These are phyloP conservation scores for Starmerella sp. DNA, from an alignment of 805 yeast species.

Conservation along the genomic window DNA sequence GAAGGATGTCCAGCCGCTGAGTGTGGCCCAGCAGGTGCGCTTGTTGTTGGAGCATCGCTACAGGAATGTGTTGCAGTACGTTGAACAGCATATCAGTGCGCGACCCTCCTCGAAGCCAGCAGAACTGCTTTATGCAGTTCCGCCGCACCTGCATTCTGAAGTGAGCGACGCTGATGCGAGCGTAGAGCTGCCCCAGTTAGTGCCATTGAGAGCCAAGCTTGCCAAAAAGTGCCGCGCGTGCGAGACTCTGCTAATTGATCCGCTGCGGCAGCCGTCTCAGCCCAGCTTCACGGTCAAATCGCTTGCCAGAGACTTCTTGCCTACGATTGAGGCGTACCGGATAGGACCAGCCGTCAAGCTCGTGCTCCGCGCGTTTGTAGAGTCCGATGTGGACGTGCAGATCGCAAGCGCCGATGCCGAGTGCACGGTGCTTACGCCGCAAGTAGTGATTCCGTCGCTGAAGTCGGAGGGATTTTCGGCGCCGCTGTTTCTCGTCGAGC, in stretches of 20 bases:
- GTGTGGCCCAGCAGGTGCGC: background rate
- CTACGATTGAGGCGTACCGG: constrained; percentile 14
- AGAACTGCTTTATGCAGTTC: background rate
- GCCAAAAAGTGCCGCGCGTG: constrained; percentile 28
- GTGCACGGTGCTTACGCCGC: constrained; percentile 9
- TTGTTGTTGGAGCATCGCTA: constrained; percentile 3
- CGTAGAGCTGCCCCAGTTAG: constrained; percentile 22
- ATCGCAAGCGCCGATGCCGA: constrained; percentile 14
- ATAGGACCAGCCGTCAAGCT: constrained; percentile 5
- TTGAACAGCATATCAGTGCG: background rate
- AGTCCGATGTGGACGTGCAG: constrained; percentile 7
- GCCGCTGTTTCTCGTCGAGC: constrained; percentile 22
- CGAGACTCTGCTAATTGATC: constrained; percentile 27
- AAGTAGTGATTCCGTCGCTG: constrained; percentile 21
- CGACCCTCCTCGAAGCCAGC: background rate
- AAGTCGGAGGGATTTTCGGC: constrained; percentile 19
- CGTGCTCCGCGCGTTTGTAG: constrained; percentile 21
- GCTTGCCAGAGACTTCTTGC: constrained; percentile 25
- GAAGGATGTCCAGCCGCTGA: background rate
- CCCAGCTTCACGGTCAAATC: constrained; percentile 18
- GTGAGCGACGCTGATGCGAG: background rate
- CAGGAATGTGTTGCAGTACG: background rate
- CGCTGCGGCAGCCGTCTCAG: constrained; percentile 24
- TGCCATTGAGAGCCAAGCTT: constrained; percentile 24
- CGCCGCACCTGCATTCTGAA: background rate